Evolutionary conservation across 2,329 filamentous ascomycete genomes (phyloP).

Genomic region (Myriosclerotinia duriaeana): DNA sequence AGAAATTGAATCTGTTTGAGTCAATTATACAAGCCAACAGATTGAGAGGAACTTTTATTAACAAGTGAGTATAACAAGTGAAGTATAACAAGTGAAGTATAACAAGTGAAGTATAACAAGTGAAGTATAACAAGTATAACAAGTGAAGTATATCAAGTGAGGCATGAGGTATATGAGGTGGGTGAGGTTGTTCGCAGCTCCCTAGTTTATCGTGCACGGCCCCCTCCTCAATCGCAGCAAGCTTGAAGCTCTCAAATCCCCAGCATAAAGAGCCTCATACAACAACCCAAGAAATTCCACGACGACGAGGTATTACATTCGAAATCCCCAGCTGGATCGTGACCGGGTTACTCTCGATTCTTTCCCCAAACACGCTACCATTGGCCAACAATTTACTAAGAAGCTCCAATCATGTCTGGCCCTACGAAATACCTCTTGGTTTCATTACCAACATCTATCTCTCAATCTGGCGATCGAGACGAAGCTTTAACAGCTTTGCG

Average conservation of each 20-base stretch:
- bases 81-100: not conserved
- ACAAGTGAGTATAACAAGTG: not conserved
- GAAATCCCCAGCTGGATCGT: not conserved
- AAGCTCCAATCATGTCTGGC: slow-evolving; percentile 34
- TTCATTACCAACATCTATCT: slow-evolving; percentile 84
- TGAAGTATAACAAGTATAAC: too few species aligned
- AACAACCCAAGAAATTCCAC: slow-evolving; percentile 5
- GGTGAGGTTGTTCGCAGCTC: slow-evolving; percentile 16
- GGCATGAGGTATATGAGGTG: slow-evolving; percentile 1
- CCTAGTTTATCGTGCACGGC: slow-evolving; percentile 23
- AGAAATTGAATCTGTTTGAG: too few species aligned
- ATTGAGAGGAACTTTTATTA: not conserved
- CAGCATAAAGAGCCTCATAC: slow-evolving; percentile 6
- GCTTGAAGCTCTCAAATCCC: slow-evolving; percentile 25
- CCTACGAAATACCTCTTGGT: slow-evolving; percentile 74
- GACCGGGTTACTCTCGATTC: not conserved
- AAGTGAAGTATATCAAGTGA: not conserved
- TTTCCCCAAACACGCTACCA: too few species aligned
- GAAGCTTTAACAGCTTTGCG: slow-evolving; percentile 78
- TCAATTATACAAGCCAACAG: not conserved
- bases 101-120: not conserved
- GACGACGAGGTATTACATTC: not conserved
- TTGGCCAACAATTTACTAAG: not conserved
- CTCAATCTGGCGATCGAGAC: slow-evolving; percentile 74
- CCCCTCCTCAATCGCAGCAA: slow-evolving; percentile 24